Evolutionary conservation across 2,329 filamentous ascomycete genomes (phyloP).

Genomic region (Alternaria angustiovoidea): DNA sequence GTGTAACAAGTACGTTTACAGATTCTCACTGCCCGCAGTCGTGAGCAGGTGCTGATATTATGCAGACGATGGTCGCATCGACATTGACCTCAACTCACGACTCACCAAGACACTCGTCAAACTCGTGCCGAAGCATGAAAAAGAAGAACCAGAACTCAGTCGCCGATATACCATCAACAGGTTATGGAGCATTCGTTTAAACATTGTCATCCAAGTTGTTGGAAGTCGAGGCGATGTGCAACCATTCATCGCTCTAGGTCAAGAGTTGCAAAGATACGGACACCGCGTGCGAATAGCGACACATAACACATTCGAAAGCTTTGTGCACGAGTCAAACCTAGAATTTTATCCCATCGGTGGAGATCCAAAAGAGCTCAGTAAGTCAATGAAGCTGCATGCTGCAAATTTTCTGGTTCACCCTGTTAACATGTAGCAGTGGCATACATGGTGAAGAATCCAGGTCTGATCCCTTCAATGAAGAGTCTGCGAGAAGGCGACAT

Average conservation of each 20-base stretch:
- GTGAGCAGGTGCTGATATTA: background rate
- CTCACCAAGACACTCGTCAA: conserved; percentile 29
- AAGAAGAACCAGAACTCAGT: conserved; percentile 3
- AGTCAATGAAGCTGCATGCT: background rate
- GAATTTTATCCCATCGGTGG: conserved; percentile 51
- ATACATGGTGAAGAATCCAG: conserved; percentile 60
- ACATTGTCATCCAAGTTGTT: conserved; percentile 65
- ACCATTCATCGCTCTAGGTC: conserved; percentile 66
- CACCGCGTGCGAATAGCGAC: conserved; percentile 42
- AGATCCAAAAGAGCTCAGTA: conserved; percentile 49
- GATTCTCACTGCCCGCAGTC: background rate
- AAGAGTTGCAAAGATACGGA: conserved; percentile 51
- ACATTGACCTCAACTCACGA: conserved; percentile 37
- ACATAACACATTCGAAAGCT: conserved; percentile 26
- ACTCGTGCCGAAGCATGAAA: conserved; percentile 25
- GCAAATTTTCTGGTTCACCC: background rate
- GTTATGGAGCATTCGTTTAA: conserved; percentile 42
- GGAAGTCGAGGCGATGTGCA: conserved; percentile 64
- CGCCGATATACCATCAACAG: conserved; percentile 4
- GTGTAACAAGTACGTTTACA: conserved; percentile 14
- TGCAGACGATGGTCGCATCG: conserved; percentile 35
- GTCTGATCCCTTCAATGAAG: conserved; percentile 43
- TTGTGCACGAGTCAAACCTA: conserved; percentile 26
- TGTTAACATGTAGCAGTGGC: conserved; percentile 43
- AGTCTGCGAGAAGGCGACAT: conserved; percentile 40